Evolutionary conservation across 495 filamentous ascomycete genomes (phyloP), one percentile per base, ranked within the genome.

Genomic region (Annulohypoxylon stygium): DNA sequence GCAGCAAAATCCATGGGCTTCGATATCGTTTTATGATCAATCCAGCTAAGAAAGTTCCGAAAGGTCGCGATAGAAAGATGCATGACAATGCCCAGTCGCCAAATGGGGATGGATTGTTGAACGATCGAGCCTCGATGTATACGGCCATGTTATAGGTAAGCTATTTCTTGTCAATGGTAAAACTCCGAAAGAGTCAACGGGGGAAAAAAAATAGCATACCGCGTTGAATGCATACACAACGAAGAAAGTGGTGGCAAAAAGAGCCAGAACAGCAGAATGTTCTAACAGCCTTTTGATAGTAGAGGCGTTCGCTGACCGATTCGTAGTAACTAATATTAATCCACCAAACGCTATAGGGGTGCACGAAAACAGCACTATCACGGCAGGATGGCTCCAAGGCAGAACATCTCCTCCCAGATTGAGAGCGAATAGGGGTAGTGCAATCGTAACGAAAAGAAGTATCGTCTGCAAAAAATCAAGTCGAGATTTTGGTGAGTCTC

Each of bases 121-220:
- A 57, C 11, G 53, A 57, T 34, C 53, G 53, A 57, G 53, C 53
- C 20, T 57, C 53, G 30, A 57, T 57, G 53, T 57, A 57, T 26
- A 57, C 53, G 16, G 53, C 53, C 53, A 57, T 36, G 53, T 57
- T 57, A 37, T 37, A 57, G 6, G 53, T 57, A 2, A 57, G 30
- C 53, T 57, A 20, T 7, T 54, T 2, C 5, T 11, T 57, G 30
- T 57, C 12, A 57, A 33, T 3, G 3, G 20, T 1, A 0, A 18
- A 10, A 36, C 1, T 57, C 20, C 11, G 4, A 16, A 57, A 18
- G 30, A 9, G 25, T 37, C 11, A 2, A 36, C 25, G 33, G 9
- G 26, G 33, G 9, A 12, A 34, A 57, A 7, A 4, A 10, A 30
- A 23, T 11, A 1, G 10, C 53, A 20, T 37, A 37, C 53, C 53